These are phyloP conservation scores for Myxozyma melibiosi DNA, from an alignment of 805 yeast species.

Conservation along the genomic window DNA sequence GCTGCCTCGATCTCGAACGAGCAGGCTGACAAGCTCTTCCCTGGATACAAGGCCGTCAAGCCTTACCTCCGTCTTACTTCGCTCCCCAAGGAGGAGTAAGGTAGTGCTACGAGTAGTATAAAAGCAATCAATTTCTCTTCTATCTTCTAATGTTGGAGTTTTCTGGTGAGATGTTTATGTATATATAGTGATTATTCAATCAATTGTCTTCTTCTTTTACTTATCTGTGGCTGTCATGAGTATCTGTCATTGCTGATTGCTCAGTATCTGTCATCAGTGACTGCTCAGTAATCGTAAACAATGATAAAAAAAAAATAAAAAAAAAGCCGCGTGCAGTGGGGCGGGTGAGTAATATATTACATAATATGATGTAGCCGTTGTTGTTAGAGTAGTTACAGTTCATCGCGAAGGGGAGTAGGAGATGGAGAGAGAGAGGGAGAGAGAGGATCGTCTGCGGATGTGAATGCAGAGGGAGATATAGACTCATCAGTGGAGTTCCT, in stretches of 20 bases:
- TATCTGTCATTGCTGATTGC: too few relatives aligned
- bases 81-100: conserved; percentile 28
- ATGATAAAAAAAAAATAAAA: neutral
- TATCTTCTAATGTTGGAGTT: neutral
- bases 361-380: neutral
- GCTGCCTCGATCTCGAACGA: conserved; percentile 87
- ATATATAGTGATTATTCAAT: neutral
- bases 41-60: conserved; percentile 84
- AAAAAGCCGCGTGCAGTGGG: neutral
- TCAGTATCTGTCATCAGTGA: too few relatives aligned
- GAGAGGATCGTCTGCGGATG: too few relatives aligned
- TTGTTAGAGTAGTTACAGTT: too few relatives aligned
- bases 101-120: too few relatives aligned
- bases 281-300: too few relatives aligned
- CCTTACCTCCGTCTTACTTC: conserved; percentile 82
- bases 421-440: neutral
- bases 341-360: neutral
- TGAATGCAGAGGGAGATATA: neutral
- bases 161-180: neutral
- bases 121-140: too few relatives aligned
- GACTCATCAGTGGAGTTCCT: neutral
- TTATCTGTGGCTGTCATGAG: too few relatives aligned
- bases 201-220: neutral
- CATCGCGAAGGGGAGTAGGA: neutral
- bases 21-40: conserved; percentile 82